A percentile compares a stretch with the other conserved stretches of the same genome.
Conservation (phyloP, 225 moss, liverwort and hornwort species). For the Thuidium tamariscinum region DNA sequence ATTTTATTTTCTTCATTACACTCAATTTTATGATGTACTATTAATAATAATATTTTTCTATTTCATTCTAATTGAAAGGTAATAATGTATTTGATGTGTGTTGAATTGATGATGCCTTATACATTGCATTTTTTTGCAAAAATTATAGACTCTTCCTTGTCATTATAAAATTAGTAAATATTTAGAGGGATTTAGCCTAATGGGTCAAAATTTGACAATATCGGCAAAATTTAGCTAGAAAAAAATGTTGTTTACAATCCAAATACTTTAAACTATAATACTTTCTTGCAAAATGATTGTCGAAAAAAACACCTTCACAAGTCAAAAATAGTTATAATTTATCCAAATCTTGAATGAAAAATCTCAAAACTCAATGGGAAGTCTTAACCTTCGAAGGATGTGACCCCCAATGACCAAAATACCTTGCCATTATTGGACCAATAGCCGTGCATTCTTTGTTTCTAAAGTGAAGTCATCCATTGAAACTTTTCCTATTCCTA, state of each 20-base stretch:
- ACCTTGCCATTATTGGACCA: no score
- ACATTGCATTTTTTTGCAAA: background rate
- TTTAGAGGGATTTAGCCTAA: background rate
- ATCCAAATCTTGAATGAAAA: background rate
- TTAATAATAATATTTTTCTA: background rate
- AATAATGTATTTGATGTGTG: background rate
- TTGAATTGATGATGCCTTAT: no score
- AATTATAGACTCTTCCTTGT: background rate
- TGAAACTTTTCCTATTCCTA: background rate
- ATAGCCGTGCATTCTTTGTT: no score
- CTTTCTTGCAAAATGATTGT: rapidly evolving
- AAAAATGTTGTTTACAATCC: rapidly evolving
- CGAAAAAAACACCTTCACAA: rapidly evolving
- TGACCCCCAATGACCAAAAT: no score
- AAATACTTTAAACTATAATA: background rate
- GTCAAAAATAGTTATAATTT: background rate
- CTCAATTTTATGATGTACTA: background rate
- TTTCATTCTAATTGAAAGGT: background rate
- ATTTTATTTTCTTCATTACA: background rate
- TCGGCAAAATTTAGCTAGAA: background rate
- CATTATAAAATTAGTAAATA: background rate
- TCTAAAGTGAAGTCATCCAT: no score
- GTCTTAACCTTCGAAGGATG: no score
- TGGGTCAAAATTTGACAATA: background rate
- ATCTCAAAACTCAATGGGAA: rapidly evolving